Evolutionary conservation across 441 rosid species (phyloP).

Genomic region (Populus hybrid): DNA sequence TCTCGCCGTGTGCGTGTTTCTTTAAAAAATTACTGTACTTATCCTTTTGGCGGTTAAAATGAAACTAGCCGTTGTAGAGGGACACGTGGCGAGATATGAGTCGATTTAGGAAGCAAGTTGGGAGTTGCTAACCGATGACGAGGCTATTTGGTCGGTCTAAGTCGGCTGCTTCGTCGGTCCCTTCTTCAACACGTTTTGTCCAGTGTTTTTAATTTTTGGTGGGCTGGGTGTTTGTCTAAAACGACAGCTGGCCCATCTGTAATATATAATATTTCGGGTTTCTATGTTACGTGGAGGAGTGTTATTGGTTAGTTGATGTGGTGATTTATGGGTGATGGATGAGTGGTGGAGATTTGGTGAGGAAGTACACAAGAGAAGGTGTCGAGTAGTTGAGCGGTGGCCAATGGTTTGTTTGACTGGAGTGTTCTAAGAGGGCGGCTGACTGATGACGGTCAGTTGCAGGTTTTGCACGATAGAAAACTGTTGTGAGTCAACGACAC

Average conservation of each 20-base stretch:
- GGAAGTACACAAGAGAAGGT: constrained; percentile 1
- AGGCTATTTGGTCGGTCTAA: constrained; percentile 37
- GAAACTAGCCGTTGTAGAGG: constrained; percentile 55
- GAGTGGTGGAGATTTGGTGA: constrained; percentile 16
- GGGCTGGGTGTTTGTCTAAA: constrained; percentile 11
- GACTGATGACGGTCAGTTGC: neutral
- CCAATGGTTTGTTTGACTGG: constrained; percentile 10
- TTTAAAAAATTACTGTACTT: no score
- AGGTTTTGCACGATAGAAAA: neutral
- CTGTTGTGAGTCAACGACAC: constrained; percentile 11
- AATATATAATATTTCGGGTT: neutral
- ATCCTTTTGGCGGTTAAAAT: constrained; percentile 43
- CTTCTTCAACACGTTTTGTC: neutral
- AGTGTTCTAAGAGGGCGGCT: constrained; percentile 28
- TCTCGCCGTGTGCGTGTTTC: neutral
- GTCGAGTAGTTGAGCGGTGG: neutral
- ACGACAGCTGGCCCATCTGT: neutral
- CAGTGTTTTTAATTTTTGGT: neutral
- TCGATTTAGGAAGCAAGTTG: constrained; percentile 21
- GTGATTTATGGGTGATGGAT: neutral
- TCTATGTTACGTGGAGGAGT: neutral
- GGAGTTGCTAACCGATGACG: constrained; percentile 25
- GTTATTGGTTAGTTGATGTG: neutral
- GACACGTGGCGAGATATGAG: constrained; percentile 32
- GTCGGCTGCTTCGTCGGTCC: constrained; percentile 2